Evolutionary conservation across 2,329 filamentous ascomycete species (phyloP).

Genomic region (Fusarium tuaranense): DNA sequence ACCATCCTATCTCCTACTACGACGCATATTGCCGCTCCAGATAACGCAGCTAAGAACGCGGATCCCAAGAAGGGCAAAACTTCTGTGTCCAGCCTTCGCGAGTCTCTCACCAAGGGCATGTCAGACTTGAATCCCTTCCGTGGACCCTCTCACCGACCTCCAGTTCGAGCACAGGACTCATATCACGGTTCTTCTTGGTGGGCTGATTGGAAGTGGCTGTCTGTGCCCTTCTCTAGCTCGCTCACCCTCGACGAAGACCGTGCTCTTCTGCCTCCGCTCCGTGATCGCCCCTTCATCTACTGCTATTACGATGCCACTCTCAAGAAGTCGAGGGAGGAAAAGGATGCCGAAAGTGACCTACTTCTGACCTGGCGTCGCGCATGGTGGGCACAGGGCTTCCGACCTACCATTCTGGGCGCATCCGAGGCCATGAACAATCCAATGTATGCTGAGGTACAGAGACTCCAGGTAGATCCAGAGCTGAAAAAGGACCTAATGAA

Average conservation of each 20-base stretch:
- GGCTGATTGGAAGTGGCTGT: conserved; percentile 89
- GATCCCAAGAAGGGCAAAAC: conserved; percentile 60
- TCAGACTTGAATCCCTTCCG: conserved; percentile 72
- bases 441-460: conserved; percentile 77
- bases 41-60: conserved; percentile 4
- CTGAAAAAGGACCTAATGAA: conserved; percentile 80
- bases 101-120: conserved; percentile 60
- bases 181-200: conserved; percentile 86
- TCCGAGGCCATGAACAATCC: conserved; percentile 88
- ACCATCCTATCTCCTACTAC: conserved; percentile 57
- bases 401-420: conserved; percentile 81
- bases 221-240: conserved; percentile 83
- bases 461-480: conserved; percentile 67
- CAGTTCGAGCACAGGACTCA: conserved; percentile 81
- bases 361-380: conserved; percentile 90
- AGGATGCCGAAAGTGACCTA: conserved; percentile 81
- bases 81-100: conserved; percentile 58
- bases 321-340: conserved; percentile 71
- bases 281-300: conserved; percentile 79
- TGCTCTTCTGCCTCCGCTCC: conserved; percentile 83
- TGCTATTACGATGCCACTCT: conserved; percentile 86
- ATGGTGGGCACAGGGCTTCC: conserved; percentile 96
- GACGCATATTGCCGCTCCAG: neutral
- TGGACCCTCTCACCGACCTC: conserved; percentile 76
- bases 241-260: conserved; percentile 85